Evolutionary conservation across 2,329 filamentous ascomycete genomes (phyloP).

Genomic region (Aspergillus caelatus): DNA sequence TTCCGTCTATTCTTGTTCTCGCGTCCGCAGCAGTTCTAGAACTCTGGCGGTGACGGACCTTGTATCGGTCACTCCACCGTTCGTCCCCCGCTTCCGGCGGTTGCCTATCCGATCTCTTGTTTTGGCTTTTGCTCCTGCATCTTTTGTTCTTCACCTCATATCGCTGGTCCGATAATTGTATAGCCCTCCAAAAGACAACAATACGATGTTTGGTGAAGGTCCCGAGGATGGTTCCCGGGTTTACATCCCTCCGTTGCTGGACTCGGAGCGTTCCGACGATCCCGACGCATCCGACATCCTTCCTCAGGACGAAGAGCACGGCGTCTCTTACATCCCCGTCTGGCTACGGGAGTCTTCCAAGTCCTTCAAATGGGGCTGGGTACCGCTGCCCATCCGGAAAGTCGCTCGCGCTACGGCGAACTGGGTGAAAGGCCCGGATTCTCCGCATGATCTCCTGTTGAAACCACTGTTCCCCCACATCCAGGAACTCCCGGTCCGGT

Average conservation of each 20-base stretch:
- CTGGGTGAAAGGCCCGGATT: conserved; percentile 53
- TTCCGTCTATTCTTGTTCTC: background rate
- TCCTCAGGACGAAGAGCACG: conserved; percentile 33
- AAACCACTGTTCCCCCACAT: conserved; percentile 50
- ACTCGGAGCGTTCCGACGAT: conserved; percentile 36
- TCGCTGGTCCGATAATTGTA: conserved; percentile 16
- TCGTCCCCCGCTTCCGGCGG: conserved; percentile 12
- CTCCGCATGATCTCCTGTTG: conserved; percentile 49
- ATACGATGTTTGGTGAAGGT: conserved; percentile 35
- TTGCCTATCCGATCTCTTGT: conserved; percentile 6
- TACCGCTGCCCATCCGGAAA: conserved; percentile 50
- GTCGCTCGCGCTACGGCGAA: conserved; percentile 44
- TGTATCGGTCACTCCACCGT: conserved; percentile 13
- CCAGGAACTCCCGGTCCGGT: conserved; percentile 49
- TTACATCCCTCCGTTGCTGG: conserved; percentile 37
- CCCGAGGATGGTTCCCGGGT: conserved; percentile 34
- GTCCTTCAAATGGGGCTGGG: conserved; percentile 52
- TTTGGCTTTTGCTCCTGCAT: background rate
- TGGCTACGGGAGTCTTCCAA: conserved; percentile 53
- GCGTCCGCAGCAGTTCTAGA: conserved; percentile 15
- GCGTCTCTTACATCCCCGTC: conserved; percentile 39
- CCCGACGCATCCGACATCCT: conserved; percentile 39
- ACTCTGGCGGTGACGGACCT: conserved; percentile 14
- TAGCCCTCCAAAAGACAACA: background rate
- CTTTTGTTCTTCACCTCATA: background rate